Conservation (phyloP, 2,329 filamentous ascomycete species). For the Talaromyces pinophilus region DNA sequence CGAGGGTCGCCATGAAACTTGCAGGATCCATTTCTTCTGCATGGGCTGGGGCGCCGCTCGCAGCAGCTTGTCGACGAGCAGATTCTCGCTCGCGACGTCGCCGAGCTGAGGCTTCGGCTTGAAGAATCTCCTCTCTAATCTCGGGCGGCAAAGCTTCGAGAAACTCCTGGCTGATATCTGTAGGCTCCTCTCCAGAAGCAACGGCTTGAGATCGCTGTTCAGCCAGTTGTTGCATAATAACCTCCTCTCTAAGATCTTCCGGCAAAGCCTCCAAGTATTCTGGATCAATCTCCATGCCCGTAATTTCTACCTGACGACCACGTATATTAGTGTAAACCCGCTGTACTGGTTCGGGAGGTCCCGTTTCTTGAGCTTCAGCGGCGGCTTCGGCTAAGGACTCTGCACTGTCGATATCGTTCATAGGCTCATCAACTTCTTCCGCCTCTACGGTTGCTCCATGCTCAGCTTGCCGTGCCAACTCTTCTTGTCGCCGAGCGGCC, state of each 20-base stretch:
- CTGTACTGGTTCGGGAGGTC: conserved; percentile 50
- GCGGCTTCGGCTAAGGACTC: conserved; percentile 38
- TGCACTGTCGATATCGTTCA: conserved; percentile 74
- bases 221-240: conserved; percentile 86
- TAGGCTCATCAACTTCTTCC: conserved; percentile 54
- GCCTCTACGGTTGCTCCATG: conserved; percentile 44
- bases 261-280: conserved; percentile 97
- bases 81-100: conserved; percentile 85
- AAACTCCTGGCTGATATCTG: conserved; percentile 81
- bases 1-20: conserved; percentile 87
- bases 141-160: conserved; percentile 88
- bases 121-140: conserved; percentile 83
- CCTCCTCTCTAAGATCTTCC: conserved; percentile 93
- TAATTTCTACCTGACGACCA: conserved; percentile 88
- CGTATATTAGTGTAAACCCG: conserved; percentile 81
- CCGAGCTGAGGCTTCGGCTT: conserved; percentile 85
- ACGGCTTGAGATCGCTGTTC: conserved; percentile 77
- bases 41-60: conserved; percentile 51
- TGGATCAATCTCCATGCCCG: conserved; percentile 87
- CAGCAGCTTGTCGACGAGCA: conserved; percentile 66
- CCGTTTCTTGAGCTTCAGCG: conserved; percentile 44
- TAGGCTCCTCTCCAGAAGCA: conserved; percentile 65
- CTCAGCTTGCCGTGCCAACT: conserved; percentile 64
- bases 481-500: conserved; percentile 60
- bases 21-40: conserved; percentile 87